A percentile compares a stretch with the other conserved stretches of the same genome.
These are phyloP conservation scores for Triticum aestivum DNA, from an alignment of 176 grass and related monocot genomes.

Conservation along the genomic window DNA sequence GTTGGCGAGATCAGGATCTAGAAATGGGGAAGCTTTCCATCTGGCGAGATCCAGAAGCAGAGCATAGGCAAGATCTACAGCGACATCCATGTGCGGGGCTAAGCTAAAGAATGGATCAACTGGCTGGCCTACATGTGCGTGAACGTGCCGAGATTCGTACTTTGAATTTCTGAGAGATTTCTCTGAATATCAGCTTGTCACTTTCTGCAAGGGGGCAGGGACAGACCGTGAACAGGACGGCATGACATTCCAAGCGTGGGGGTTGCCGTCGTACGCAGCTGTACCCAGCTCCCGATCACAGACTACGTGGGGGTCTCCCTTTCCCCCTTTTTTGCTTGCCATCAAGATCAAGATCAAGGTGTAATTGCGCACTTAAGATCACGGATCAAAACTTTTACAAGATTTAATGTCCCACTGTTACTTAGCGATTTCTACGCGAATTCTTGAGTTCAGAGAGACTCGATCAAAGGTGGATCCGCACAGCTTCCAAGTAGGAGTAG, in stretches of 20 bases:
- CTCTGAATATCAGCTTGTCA: slow-evolving; percentile 8
- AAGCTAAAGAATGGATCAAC: slow-evolving; percentile 23
- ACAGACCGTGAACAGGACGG: background rate
- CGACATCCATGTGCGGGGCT: background rate
- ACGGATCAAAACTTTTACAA: background rate
- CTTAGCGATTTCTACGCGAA: background rate
- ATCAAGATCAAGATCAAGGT: slow-evolving; percentile 19
- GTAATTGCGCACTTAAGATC: slow-evolving; percentile 1
- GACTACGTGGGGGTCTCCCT: background rate
- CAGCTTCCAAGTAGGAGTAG: too few relatives aligned
- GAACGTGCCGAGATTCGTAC: slow-evolving; percentile 37
- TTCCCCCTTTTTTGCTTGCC: background rate
- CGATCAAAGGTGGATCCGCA: background rate
- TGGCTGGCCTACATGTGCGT: slow-evolving; percentile 30
- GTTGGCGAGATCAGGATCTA: background rate
- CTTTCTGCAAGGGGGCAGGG: slow-evolving; percentile 18
- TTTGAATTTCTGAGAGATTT: background rate
- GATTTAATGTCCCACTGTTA: background rate
- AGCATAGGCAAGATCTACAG: slow-evolving; percentile 1
- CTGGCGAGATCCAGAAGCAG: background rate
- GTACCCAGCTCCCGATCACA: background rate
- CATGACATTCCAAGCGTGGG: slow-evolving; percentile 43
- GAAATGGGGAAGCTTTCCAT: background rate
- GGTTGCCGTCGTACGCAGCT: slow-evolving; percentile 25
- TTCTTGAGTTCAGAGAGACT: background rate